Conservation (phyloP, 495 filamentous ascomycete species). For the Thermothielavioides terrestris region DNA sequence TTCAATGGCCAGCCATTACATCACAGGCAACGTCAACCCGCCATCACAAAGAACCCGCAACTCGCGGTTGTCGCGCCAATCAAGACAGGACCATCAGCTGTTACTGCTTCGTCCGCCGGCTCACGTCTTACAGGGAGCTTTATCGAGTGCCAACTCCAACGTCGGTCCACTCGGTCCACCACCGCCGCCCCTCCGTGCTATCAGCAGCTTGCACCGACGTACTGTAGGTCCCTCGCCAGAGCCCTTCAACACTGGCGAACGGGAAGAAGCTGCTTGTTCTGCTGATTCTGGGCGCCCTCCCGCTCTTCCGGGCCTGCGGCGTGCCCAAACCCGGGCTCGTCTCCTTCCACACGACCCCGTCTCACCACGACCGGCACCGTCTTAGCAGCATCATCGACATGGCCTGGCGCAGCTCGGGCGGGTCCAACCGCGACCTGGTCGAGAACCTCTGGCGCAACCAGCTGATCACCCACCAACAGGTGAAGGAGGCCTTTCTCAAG, state of each 20-base stretch:
- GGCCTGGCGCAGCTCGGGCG: slow-evolving; percentile 85
- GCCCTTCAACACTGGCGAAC: background rate
- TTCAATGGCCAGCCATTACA: background rate
- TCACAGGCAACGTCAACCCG: slow-evolving; percentile 14
- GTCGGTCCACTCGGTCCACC: no score
- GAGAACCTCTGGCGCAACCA: slow-evolving; percentile 64
- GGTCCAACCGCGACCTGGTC: slow-evolving; percentile 67
- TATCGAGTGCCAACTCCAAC: no score
- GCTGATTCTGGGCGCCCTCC: background rate
- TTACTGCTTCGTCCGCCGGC: no score
- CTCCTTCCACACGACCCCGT: background rate
- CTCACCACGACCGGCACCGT: background rate
- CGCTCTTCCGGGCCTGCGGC: background rate
- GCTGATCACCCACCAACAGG: slow-evolving; percentile 60
- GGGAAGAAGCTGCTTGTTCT: background rate
- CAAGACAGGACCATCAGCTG: no score
- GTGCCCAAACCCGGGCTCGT: background rate
- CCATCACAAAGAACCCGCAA: slow-evolving; percentile 10
- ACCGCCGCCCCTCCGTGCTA: no score
- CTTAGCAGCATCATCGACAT: slow-evolving; percentile 48
- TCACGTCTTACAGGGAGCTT: no score
- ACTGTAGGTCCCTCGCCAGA: no score
- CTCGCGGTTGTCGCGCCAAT: no score
- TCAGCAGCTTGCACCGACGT: no score
- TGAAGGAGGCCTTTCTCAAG: slow-evolving; percentile 70